phyloP scores from a whole-genome alignment of 225 moss, liverwort and hornwort genomes.

The Physcomitrium patens region DNA sequence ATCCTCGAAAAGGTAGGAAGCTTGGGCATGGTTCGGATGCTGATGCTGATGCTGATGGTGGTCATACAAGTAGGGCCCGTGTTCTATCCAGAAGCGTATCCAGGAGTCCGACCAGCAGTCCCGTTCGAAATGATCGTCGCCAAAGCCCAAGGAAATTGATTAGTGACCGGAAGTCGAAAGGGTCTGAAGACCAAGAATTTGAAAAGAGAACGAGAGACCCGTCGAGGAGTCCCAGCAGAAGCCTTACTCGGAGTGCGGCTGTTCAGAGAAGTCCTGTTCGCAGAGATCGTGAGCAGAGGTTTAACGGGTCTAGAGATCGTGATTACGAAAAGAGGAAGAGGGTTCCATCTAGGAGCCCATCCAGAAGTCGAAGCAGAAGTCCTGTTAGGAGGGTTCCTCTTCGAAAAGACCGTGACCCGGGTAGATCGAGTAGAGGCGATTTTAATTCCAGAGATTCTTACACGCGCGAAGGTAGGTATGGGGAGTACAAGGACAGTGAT shows the following conservation, averaged over 20 bases:
- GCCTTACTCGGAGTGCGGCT: constrained; percentile 4
- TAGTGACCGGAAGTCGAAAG: constrained; percentile 12
- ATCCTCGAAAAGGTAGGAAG: constrained; percentile 30
- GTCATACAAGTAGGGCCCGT: constrained; percentile 18
- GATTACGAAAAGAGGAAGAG: constrained; percentile 28
- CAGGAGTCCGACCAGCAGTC: constrained; percentile 37
- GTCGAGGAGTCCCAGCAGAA: constrained; percentile 26
- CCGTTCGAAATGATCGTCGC: constrained; percentile 22
- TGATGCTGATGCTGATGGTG: constrained; percentile 22
- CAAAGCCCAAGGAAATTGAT: constrained; percentile 31
- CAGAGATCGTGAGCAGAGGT: no score
- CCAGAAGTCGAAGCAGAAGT: constrained; percentile 28
- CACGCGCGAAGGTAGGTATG: constrained; percentile 29
- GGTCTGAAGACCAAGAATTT: constrained; percentile 20
- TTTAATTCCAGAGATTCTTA: constrained; percentile 8
- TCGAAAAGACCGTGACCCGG: no score
- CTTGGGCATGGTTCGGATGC: constrained; percentile 30
- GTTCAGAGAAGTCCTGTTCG: not conserved
- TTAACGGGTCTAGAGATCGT: constrained; percentile 10
- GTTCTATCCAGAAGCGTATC: constrained; percentile 30
- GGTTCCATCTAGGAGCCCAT: not conserved
- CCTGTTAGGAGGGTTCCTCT: constrained; percentile 7
- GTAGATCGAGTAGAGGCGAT: no score
- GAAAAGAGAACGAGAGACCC: constrained; percentile 26
- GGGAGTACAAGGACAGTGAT: constrained; percentile 31